Base-by-base conservation (phyloP, 73 alveolate genomes). In the Paramecium sonneborni region DNA sequence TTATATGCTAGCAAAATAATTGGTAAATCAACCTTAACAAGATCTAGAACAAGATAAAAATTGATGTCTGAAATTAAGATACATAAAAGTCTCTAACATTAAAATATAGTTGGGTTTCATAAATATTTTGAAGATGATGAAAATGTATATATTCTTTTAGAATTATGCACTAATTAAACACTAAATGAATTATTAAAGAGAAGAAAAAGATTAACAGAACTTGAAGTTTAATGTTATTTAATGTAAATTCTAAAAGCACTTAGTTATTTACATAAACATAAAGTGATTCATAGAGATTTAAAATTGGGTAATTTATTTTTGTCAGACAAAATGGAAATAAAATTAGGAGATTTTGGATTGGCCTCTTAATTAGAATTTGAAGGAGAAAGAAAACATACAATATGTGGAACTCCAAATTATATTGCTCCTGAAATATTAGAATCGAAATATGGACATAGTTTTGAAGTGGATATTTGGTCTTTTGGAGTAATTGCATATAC, bases 371-470 rank as follows among this genome's bases (percentile, higher is more conserved):
- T 97, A 56, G 99, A 97, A n/a, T 97, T 94, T 79, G 99, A 97
- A 21, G 99, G 99, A 26, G 99, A 97, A 84, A 86, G 96, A 92
- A 95, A 95, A 94, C 85, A 98, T 28, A 97, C 98, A 12, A 96
- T 97, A 7, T 97, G 99, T 86, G 99, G 99, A 6, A 97, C 99
- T n/a, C 99, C 99, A 7, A 97, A 97, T 92, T 97, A 97, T 76
- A 97, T 97, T 21, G 98, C 99, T 32, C 98, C 99, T 5, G 98
- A 97, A 92, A 93, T 96, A 0, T 69, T 97, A 38, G 99, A 96
- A 85, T 97, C 97, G 0, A 96, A 96, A 88, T 37, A 92, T n/a
- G 99, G 99, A 6, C 98, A 96, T 82, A 94, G 97, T 21, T 96
- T 91, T 92, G 99, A 96, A 85, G 99, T 96, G 6, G 99, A 96